Conservation (phyloP, 2,329 filamentous ascomycete genomes). For the Botrytis galanthina region DNA sequence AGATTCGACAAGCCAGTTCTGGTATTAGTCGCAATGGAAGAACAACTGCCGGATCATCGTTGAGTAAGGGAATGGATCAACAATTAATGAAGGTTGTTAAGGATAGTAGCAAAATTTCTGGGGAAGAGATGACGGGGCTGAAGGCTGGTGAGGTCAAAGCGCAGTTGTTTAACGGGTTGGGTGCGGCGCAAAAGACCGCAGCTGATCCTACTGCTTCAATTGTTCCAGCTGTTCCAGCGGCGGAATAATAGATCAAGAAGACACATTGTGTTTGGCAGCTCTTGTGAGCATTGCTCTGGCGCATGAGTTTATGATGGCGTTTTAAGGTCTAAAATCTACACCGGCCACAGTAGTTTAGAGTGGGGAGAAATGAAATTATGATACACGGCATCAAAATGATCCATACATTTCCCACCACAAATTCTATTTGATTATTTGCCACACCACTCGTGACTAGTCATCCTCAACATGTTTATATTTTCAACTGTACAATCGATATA, state of each 20-base stretch:
- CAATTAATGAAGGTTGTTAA: conserved; percentile 54
- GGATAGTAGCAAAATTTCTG: conserved; percentile 56
- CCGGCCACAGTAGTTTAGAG: conserved; percentile 15
- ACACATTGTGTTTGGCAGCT: conserved; percentile 1
- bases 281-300: conserved; percentile 15
- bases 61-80: conserved; percentile 41
- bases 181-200: conserved; percentile 23
- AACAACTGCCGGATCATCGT: conserved; percentile 29
- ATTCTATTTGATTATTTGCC: background rate
- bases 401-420: background rate
- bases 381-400: conserved; percentile 12
- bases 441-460: background rate
- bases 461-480: background rate
- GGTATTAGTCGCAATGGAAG: conserved; percentile 41
- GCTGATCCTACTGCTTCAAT: background rate
- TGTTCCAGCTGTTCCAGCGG: background rate
- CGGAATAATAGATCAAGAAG: background rate
- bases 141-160: conserved; percentile 49
- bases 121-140: conserved; percentile 48
- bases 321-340: conserved; percentile 12
- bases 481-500: background rate
- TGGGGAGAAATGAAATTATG: conserved; percentile 16
- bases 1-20: conserved; percentile 65
- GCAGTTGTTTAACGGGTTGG: conserved; percentile 46
- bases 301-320: conserved; percentile 16